phyloP scores from a whole-genome alignment of 148 eudicot genomes.

The Gaultheria prostrata region DNA sequence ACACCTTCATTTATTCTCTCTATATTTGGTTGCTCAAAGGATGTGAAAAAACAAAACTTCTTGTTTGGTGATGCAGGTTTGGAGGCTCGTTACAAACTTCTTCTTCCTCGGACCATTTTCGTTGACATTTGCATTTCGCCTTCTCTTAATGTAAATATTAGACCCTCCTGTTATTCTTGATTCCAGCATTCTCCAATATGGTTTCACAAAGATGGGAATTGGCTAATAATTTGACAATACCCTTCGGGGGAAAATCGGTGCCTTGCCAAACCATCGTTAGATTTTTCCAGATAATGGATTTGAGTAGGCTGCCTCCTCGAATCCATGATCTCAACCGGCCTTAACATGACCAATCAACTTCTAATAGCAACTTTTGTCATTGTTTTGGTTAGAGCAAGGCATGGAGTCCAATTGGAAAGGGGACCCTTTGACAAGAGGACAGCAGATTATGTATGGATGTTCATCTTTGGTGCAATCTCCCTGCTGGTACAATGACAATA shows the following conservation, averaged over 20 bases:
- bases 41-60: not conserved
- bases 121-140: conserved; percentile 27
- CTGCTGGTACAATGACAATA: conserved; percentile 27
- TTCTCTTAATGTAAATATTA: conserved; percentile 31
- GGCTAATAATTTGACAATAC: no score
- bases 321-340: not conserved
- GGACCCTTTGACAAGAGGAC: conserved; percentile 47
- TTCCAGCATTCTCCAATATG: not conserved
- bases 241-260: no score
- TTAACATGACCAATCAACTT: not conserved
- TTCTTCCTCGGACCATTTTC: conserved; percentile 41
- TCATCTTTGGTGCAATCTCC: conserved; percentile 35
- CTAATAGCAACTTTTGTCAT: not conserved
- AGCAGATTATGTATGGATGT: conserved; percentile 47
- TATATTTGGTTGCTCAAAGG: not conserved
- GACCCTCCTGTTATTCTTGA: not conserved
- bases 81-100: conserved; percentile 48
- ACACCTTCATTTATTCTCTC: not conserved
- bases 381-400: conserved; percentile 20
- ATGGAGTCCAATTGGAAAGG: conserved; percentile 39
- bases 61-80: conserved; percentile 29
- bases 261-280: not conserved
- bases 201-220: not conserved
- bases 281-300: not conserved
- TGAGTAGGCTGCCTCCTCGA: not conserved